A percentile compares a stretch with the other conserved stretches of the same genome.
These are phyloP conservation scores for Trebouxia gelatinosa DNA, from an alignment of 163 green algal genomes.

Conservation along the genomic window DNA sequence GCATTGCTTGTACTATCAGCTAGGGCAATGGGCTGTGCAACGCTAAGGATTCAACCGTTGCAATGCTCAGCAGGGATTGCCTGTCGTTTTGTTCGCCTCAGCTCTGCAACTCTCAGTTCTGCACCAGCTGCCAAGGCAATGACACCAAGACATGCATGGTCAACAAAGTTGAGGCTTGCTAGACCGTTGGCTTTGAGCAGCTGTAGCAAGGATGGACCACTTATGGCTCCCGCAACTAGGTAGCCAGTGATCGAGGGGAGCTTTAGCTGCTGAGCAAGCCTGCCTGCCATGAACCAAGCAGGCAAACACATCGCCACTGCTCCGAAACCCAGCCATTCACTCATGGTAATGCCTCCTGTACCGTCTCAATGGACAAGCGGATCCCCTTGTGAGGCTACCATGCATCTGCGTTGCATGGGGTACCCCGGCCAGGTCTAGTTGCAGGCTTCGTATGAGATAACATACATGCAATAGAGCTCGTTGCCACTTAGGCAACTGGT, in stretches of 20 bases:
- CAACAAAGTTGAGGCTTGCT: slow-evolving; percentile 49
- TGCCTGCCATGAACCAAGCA: slow-evolving; percentile 34
- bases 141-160: slow-evolving; percentile 59
- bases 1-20: too few species aligned
- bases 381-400: too few species aligned
- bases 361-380: too few species aligned
- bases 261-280: slow-evolving; percentile 40
- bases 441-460: too few species aligned
- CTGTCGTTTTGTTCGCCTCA: slow-evolving; percentile 53
- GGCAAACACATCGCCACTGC: slow-evolving; percentile 13
- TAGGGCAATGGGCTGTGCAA: too few species aligned
- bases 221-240: slow-evolving; percentile 65
- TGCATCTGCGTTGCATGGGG: too few species aligned
- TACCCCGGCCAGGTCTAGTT: too few species aligned
- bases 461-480: too few species aligned
- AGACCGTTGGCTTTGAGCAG: slow-evolving; percentile 56
- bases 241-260: slow-evolving; percentile 69
- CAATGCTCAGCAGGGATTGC: slow-evolving; percentile 20
- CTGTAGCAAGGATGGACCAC: slow-evolving; percentile 61
- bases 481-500: too few species aligned
- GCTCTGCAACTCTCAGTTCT: slow-evolving; percentile 71
- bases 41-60: too few species aligned
- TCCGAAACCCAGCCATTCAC: slow-evolving; percentile 1
- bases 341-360: too few species aligned
- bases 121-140: slow-evolving; percentile 82